A percentile compares a stretch with the other conserved stretches of the same genome.
These are phyloP conservation scores for Dichomitus squalens DNA, from an alignment of 1,284 basidiomycete genomes.

Conservation along the genomic window DNA sequence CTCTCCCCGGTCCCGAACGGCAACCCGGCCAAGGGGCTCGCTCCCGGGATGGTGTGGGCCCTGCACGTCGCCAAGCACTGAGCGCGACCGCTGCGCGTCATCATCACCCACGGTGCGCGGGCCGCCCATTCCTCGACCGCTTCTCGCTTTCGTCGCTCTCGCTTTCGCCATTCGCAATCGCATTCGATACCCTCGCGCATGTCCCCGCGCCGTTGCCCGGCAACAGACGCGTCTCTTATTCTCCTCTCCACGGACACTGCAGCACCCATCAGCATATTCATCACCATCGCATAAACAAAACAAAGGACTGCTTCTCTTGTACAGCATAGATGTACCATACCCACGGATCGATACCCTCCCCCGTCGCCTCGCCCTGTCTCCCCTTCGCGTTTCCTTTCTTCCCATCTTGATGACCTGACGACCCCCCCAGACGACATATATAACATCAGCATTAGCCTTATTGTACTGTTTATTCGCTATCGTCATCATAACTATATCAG, in stretches of 20 bases:
- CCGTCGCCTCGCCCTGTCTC: not conserved
- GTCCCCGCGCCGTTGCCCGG: not conserved
- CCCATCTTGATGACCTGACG: not conserved
- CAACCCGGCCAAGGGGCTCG: constrained; percentile 22
- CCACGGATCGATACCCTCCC: constrained; percentile 1
- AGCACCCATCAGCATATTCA: not conserved
- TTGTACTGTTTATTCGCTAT: not conserved
- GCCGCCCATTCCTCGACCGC: not conserved
- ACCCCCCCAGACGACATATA: not conserved
- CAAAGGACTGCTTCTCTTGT: not conserved
- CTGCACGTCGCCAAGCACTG: constrained; percentile 23
- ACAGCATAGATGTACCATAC: constrained; percentile 1
- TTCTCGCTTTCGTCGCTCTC: not conserved
- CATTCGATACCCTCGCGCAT: not conserved
- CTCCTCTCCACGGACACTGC: constrained; percentile 2
- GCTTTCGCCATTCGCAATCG: not conserved
- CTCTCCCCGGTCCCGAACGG: constrained; percentile 25
- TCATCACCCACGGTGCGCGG: not conserved
- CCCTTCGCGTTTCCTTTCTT: not conserved
- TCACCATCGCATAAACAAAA: not conserved
- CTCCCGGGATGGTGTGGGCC: constrained; percentile 26
- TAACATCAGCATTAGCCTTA: not conserved
- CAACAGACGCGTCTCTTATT: not conserved
- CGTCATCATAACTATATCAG: not conserved
- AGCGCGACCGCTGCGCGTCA: not conserved